These are phyloP conservation scores for Phallus indusiatus DNA, from an alignment of 768 basidiomycete genomes.

Conservation along the genomic window DNA sequence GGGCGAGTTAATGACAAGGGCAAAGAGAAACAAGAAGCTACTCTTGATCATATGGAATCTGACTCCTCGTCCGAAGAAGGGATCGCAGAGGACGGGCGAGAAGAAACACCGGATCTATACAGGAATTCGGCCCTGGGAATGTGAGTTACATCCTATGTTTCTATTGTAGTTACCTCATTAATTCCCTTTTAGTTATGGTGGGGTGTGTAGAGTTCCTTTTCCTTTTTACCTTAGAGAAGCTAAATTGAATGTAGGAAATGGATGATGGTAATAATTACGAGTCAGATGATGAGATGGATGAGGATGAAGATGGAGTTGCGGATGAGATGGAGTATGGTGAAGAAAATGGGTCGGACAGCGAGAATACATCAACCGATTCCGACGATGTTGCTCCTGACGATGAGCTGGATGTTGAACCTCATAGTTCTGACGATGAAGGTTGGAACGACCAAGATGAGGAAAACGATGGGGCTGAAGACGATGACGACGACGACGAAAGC, in stretches of 20 bases:
- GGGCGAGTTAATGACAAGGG: slow-evolving; percentile 63
- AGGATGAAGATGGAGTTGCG: slow-evolving; percentile 68
- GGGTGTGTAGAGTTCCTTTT: slow-evolving; percentile 42
- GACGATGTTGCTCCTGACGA: slow-evolving; percentile 49
- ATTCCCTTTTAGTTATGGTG: slow-evolving; percentile 46
- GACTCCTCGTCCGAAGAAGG: slow-evolving; percentile 50
- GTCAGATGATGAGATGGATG: slow-evolving; percentile 67
- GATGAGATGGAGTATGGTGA: slow-evolving; percentile 85
- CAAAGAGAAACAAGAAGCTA: slow-evolving; percentile 46
- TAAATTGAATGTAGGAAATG: slow-evolving; percentile 54
- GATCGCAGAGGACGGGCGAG: slow-evolving; percentile 48
- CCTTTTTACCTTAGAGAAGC: background rate
- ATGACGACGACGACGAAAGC: slow-evolving; percentile 52
- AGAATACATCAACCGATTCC: slow-evolving; percentile 60
- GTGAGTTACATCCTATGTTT: slow-evolving; percentile 32
- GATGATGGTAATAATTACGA: slow-evolving; percentile 53
- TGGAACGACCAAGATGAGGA: slow-evolving; percentile 51
- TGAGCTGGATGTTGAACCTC: slow-evolving; percentile 49
- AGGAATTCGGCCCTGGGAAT: slow-evolving; percentile 95
- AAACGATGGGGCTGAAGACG: slow-evolving; percentile 52
- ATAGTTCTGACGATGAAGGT: slow-evolving; percentile 44
- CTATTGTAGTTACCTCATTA: background rate
- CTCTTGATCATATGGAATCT: slow-evolving; percentile 39
- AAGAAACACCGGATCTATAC: slow-evolving; percentile 89
- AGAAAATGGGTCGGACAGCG: slow-evolving; percentile 55